Base-by-base conservation (phyloP, 805 yeast genomes). In the Tetrapisispora fleetii region DNA sequence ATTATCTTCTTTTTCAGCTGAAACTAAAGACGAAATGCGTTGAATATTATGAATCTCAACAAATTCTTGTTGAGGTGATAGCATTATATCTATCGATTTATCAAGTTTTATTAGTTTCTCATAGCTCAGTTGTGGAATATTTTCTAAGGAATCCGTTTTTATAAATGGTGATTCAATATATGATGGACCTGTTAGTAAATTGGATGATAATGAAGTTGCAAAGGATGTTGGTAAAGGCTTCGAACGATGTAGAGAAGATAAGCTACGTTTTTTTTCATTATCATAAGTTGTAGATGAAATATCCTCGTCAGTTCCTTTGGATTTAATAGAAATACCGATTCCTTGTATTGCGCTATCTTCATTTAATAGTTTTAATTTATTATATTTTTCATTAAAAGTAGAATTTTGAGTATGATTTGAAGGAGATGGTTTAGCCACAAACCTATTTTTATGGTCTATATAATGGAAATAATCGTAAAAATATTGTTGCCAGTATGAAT, bases 91-190 rank as follows among this genome's bases (percentile, higher is more conserved):
- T 3, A 63, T 59, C 22, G 53, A 51, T 28, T 51, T 50, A 42
- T 62, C 62, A 19, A 62, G 43, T 45, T 55, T 58, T 10, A 61
- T 37, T n/a, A 63, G 43, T 28, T 58, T 56, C 17, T 60, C 58
- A 46, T 52, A 58, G 44, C 57, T 54, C 35, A 60, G 40, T 2
- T 52, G 49, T 40, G 60, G 63, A 11, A 63, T 53, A 18, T 58
- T 57, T 36, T 52, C 49, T 14, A 58, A 50, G 1, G 61, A 53
- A 10, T 57, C 40, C 2, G 43, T 48, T 13, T 52, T 8, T 33
- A 19, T n/a, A 28, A 33, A 27, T 37, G 33, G 11, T 32, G 16
- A 16, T 7, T 28, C 16, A 14, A 19, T 39, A 6, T 19, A 3
- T 13, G 22, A 28, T 28, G 39, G 16, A 4, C 24, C 10, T 2